phyloP scores from a whole-genome alignment of 345 rosid genomes.

The Populus euphratica region DNA sequence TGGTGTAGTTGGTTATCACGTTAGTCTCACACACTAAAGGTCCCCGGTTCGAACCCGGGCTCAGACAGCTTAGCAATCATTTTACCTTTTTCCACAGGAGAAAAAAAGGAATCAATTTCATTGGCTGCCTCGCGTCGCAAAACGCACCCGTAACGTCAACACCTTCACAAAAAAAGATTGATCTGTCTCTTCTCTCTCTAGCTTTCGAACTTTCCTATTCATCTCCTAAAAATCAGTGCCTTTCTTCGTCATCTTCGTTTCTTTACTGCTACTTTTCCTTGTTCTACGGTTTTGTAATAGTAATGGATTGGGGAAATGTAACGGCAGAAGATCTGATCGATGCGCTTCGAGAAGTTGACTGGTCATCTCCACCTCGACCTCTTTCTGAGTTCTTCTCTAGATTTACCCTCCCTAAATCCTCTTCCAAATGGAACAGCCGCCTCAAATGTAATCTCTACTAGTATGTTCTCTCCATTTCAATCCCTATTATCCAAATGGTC shows the following conservation, averaged over 20 bases:
- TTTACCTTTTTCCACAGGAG: no score
- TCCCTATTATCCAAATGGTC: constrained; percentile 3
- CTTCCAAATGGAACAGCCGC: constrained; percentile 90
- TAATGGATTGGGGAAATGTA: constrained; percentile 98
- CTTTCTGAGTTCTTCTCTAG: constrained; percentile 81
- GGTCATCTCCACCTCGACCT: constrained; percentile 99
- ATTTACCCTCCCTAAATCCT: constrained; percentile 81
- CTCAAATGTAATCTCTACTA: constrained; percentile 99
- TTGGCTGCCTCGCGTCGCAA: no score
- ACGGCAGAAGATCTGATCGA: constrained; percentile 88
- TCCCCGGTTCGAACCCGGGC: constrained; percentile 66
- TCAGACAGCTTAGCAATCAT: not conserved
- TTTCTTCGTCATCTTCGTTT: not conserved
- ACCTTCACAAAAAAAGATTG: no score
- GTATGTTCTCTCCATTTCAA: constrained; percentile 33
- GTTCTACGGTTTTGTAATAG: constrained; percentile 22
- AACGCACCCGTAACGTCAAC: no score
- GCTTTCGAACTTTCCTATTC: not conserved
- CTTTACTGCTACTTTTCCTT: not conserved
- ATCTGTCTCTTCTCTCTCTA: not conserved
- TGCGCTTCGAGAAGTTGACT: constrained; percentile 98
- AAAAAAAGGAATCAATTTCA: no score
- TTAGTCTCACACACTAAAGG: constrained; percentile 80
- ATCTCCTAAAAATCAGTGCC: not conserved
- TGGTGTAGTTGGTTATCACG: constrained; percentile 76